These are phyloP conservation scores for Margaritispora aquatica DNA, from an alignment of 495 filamentous ascomycete species.

Conservation along the genomic window DNA sequence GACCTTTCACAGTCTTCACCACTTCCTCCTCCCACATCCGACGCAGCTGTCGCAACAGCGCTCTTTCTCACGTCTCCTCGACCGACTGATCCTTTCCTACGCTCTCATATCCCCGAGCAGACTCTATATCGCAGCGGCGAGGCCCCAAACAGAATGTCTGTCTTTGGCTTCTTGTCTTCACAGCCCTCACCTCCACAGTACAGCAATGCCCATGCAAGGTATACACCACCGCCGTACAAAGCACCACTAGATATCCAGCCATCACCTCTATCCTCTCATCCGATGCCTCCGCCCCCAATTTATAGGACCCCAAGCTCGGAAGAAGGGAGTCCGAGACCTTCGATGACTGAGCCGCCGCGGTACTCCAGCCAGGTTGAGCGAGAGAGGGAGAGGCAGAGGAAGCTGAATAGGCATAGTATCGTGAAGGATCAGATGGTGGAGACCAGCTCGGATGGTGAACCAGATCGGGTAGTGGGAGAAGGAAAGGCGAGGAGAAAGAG, in stretches of 20 bases:
- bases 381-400: neutral
- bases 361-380: neutral
- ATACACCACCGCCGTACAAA: neutral
- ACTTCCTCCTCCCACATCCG: neutral
- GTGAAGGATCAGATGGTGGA: neutral
- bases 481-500: constrained; percentile 1
- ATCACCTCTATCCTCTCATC: neutral
- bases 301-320: neutral
- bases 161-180: neutral
- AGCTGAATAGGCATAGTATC: neutral
- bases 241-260: neutral
- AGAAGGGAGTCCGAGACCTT: neutral
- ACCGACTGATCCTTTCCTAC: neutral
- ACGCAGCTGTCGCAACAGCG: neutral
- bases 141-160: neutral
- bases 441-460: neutral
- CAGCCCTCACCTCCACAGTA: neutral
- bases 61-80: neutral
- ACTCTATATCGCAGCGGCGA: neutral
- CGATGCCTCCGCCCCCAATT: neutral
- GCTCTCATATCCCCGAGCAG: neutral
- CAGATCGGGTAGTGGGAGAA: no score
- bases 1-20: neutral
- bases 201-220: neutral
- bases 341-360: neutral